Conservation (phyloP, 805 yeast genomes). For the Hanseniaspora hatyaiensis region DNA sequence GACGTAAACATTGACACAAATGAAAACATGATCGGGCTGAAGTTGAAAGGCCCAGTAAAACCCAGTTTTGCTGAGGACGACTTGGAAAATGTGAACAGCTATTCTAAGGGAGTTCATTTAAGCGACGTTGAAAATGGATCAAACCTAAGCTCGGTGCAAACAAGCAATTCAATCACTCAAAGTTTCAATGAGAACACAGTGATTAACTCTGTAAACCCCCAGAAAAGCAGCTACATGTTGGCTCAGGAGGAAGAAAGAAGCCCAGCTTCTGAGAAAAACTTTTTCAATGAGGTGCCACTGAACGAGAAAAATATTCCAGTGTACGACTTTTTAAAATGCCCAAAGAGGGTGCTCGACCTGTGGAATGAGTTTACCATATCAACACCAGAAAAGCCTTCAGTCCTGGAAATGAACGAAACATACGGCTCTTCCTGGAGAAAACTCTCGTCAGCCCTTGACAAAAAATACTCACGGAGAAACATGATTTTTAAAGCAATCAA, state of each 20-base stretch:
- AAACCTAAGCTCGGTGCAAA: neutral
- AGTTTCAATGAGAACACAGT: neutral
- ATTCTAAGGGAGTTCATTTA: neutral
- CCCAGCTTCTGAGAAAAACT: neutral
- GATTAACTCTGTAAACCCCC: too few species aligned
- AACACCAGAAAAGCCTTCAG: slow-evolving; percentile 41
- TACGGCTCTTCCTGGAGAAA: slow-evolving; percentile 47
- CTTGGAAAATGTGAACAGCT: neutral
- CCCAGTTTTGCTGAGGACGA: neutral
- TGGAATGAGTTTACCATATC: slow-evolving; percentile 50
- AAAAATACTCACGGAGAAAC: slow-evolving; percentile 43
- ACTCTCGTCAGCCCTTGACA: slow-evolving; percentile 38
- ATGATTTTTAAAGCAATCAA: slow-evolving; percentile 47
- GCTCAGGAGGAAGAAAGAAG: neutral
- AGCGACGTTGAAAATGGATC: slow-evolving; percentile 4
- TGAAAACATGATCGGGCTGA: too few species aligned
- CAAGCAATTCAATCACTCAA: neutral
- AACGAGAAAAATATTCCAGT: neutral
- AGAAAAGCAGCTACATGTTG: neutral
- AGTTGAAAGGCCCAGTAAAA: neutral
- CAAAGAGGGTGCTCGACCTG: slow-evolving; percentile 39
- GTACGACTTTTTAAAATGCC: slow-evolving; percentile 32
- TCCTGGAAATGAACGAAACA: slow-evolving; percentile 37
- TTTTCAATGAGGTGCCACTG: too few species aligned
- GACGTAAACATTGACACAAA: neutral